Conservation (phyloP, 257 asterid genomes). For the Paulownia fortunei region DNA sequence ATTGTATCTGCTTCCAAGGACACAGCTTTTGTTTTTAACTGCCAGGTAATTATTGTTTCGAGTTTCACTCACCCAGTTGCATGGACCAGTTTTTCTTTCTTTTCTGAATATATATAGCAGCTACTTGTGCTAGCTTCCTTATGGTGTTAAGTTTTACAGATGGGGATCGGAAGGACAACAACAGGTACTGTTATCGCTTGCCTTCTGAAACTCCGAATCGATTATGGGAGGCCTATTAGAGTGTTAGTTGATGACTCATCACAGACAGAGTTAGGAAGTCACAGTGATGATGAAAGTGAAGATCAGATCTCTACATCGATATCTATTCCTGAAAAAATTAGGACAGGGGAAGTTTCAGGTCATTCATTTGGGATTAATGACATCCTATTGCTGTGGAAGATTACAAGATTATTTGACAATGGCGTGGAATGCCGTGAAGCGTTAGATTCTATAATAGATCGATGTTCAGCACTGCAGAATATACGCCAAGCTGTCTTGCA, state of each 20-base stretch:
- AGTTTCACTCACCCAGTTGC: constrained; percentile 24
- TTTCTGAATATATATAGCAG: constrained; percentile 11
- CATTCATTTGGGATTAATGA: constrained; percentile 92
- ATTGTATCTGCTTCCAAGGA: constrained; percentile 90
- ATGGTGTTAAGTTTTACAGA: constrained; percentile 50
- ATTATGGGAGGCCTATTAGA: constrained; percentile 87
- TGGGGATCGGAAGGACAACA: constrained; percentile 99
- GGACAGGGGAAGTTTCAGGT: constrained; percentile 53
- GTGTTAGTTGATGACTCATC: constrained; percentile 58
- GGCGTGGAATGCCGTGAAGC: constrained; percentile 98
- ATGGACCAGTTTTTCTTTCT: constrained; percentile 17
- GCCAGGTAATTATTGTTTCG: constrained; percentile 68
- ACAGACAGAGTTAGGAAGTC: constrained; percentile 47
- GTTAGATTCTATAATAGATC: constrained; percentile 87
- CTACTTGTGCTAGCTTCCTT: constrained; percentile 37
- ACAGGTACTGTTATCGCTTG: constrained; percentile 98
- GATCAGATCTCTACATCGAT: constrained; percentile 45
- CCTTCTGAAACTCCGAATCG: constrained; percentile 88
- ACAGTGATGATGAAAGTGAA: constrained; percentile 64
- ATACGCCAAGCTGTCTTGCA: constrained; percentile 97
- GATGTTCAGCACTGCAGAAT: constrained; percentile 95
- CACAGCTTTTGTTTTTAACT: constrained; percentile 94
- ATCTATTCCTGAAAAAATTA: constrained; percentile 44
- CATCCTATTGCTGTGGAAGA: constrained; percentile 87
- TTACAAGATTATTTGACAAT: constrained; percentile 93